Evolutionary conservation across 768 basidiomycete species (phyloP).

Genomic region (Gymnopilus dilepis): DNA sequence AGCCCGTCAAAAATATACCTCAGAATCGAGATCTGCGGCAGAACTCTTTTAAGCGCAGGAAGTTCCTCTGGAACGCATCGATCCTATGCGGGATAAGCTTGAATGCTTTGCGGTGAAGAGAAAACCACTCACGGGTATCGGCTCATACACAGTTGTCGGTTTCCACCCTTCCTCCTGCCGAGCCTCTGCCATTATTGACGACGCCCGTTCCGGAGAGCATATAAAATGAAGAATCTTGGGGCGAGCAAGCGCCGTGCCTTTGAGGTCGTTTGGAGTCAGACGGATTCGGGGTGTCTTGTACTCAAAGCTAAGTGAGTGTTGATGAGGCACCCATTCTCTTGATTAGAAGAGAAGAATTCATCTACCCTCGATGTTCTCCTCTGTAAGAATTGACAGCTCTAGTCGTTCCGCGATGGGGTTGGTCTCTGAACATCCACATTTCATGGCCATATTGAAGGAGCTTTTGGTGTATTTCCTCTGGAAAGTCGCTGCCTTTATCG

Average conservation of each 20-base stretch:
- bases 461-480: constrained; percentile 54
- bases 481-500: constrained; percentile 82
- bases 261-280: constrained; percentile 73
- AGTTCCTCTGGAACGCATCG: constrained; percentile 83
- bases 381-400: constrained; percentile 75
- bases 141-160: constrained; percentile 80
- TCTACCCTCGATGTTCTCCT: constrained; percentile 75
- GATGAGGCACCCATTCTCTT: not conserved
- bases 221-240: constrained; percentile 77
- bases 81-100: constrained; percentile 49
- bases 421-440: constrained; percentile 81
- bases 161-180: constrained; percentile 58
- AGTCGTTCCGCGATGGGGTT: constrained; percentile 62
- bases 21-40: constrained; percentile 67
- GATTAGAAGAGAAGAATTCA: constrained; percentile 6
- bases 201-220: constrained; percentile 79
- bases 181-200: constrained; percentile 65
- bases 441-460: constrained; percentile 68
- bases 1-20: constrained; percentile 49
- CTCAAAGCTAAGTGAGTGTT: constrained; percentile 58
- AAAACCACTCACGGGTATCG: constrained; percentile 66
- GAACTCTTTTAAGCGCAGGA: constrained; percentile 61
- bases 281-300: constrained; percentile 77
- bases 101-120: not conserved
- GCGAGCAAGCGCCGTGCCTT: constrained; percentile 52